Evolutionary conservation across 176 grass and related monocot species (phyloP).

Genomic region (Alloteropsis semialata): DNA sequence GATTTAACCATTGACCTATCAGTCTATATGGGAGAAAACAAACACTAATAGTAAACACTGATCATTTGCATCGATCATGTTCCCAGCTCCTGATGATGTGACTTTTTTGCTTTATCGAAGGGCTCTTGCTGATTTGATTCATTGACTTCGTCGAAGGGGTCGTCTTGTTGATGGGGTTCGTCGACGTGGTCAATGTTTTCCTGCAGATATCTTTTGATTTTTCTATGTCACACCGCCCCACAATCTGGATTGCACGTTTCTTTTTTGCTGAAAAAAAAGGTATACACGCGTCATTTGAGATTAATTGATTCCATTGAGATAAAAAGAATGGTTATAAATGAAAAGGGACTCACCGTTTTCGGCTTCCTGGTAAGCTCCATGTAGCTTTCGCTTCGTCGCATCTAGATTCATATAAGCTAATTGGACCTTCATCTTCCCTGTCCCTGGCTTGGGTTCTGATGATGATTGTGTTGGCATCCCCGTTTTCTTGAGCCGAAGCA

Average conservation of each 20-base stretch:
- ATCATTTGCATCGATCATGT: background rate
- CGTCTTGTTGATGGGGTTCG: background rate
- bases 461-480: slow-evolving; percentile 14
- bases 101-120: background rate
- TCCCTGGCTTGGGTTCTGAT: background rate
- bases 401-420: slow-evolving; percentile 29
- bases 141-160: background rate
- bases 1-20: too few species aligned
- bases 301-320: background rate
- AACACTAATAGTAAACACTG: background rate
- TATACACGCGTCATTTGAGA: background rate
- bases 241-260: slow-evolving; percentile 38
- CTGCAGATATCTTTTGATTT: slow-evolving; percentile 2
- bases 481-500: slow-evolving; percentile 12
- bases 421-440: background rate
- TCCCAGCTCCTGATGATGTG: background rate
- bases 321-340: background rate
- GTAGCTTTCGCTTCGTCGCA: slow-evolving; percentile 44
- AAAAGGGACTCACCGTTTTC: slow-evolving; percentile 45
- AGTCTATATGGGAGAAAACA: background rate
- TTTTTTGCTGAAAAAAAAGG: slow-evolving; percentile 39
- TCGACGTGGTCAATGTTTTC: background rate
- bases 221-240: slow-evolving; percentile 32
- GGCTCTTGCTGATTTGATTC: background rate
- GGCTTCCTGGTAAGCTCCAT: slow-evolving; percentile 60